Evolutionary conservation across 169 alveolate species (phyloP).

Genomic region (Nephromyces sp.): DNA sequence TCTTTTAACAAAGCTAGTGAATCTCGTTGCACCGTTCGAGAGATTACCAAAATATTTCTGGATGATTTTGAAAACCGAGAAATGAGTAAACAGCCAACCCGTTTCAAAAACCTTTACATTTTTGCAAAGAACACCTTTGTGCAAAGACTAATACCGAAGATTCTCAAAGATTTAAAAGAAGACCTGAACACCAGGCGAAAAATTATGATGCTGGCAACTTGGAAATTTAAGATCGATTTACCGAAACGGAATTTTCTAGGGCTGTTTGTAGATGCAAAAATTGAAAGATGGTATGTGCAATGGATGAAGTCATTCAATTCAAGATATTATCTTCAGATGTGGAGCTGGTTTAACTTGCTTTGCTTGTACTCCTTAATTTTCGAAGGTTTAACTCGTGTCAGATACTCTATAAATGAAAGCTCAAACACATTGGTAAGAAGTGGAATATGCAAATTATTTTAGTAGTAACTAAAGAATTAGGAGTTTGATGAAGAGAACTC

Average conservation of each 20-base stretch:
- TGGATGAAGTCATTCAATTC: slow-evolving; percentile 48
- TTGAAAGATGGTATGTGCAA: slow-evolving; percentile 47
- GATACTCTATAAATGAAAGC: not conserved
- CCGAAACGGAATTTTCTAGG: slow-evolving; percentile 45
- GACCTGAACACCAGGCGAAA: slow-evolving; percentile 36
- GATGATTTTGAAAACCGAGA: not conserved
- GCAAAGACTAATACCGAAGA: too few species aligned
- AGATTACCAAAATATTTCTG: not conserved
- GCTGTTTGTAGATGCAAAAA: slow-evolving; percentile 34
- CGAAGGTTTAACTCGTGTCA: slow-evolving; percentile 32
- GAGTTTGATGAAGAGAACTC: too few species aligned
- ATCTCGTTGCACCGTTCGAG: not conserved
- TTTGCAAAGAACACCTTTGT: too few species aligned
- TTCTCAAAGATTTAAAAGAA: not conserved
- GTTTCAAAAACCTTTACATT: too few species aligned
- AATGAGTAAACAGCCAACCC: too few species aligned
- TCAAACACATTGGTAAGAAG: not conserved
- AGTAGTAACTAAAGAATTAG: too few species aligned
- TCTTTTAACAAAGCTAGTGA: too few species aligned
- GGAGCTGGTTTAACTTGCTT: slow-evolving; percentile 29
- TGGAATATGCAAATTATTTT: not conserved
- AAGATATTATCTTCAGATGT: slow-evolving; percentile 29
- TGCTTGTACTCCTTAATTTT: slow-evolving; percentile 28
- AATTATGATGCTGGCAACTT: slow-evolving; percentile 46
- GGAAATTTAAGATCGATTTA: slow-evolving; percentile 40